Conservation (phyloP, 768 basidiomycete genomes). For the Daedaleopsis sinensis region DNA sequence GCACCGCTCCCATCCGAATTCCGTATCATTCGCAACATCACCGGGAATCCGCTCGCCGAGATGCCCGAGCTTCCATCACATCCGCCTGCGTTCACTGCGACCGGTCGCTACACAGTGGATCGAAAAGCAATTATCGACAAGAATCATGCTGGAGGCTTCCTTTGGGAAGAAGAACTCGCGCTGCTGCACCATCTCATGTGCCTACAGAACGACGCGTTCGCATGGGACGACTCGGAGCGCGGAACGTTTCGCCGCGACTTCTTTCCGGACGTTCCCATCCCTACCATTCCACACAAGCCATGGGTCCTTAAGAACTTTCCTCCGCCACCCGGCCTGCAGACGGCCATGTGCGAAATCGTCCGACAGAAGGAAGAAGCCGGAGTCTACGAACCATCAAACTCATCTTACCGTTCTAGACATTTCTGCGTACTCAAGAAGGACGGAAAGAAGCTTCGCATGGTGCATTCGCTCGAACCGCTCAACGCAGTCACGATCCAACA, state of each 20-base stretch:
- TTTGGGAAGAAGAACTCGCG: conserved; percentile 35
- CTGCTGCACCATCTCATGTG: conserved; percentile 37
- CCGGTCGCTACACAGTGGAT: conserved; percentile 21
- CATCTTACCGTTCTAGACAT: conserved; percentile 42
- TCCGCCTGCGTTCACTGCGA: conserved; percentile 14
- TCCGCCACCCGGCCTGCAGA: conserved; percentile 26
- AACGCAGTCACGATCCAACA: conserved; percentile 23
- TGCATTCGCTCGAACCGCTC: conserved; percentile 31
- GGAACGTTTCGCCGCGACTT: conserved; percentile 36
- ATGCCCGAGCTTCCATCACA: conserved; percentile 12
- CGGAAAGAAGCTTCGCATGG: conserved; percentile 21
- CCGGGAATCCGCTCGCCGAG: conserved; percentile 16
- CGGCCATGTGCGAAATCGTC: conserved; percentile 37
- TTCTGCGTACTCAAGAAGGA: conserved; percentile 41
- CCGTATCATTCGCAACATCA: conserved; percentile 19
- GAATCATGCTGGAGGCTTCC: conserved; percentile 27
- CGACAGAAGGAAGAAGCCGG: conserved; percentile 40
- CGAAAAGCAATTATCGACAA: conserved; percentile 11
- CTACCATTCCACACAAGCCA: conserved; percentile 33
- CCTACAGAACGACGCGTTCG: conserved; percentile 31
- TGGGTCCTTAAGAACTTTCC: conserved; percentile 33
- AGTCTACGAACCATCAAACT: conserved; percentile 43
- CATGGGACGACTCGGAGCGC: conserved; percentile 41
- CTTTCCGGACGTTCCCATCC: conserved; percentile 35
- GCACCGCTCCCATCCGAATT: conserved; percentile 23